A percentile compares a stretch with the other conserved stretches of the same genome.
phyloP scores from a whole-genome alignment of 2,329 filamentous ascomycete genomes.

The Akanthomyces muscarius region DNA sequence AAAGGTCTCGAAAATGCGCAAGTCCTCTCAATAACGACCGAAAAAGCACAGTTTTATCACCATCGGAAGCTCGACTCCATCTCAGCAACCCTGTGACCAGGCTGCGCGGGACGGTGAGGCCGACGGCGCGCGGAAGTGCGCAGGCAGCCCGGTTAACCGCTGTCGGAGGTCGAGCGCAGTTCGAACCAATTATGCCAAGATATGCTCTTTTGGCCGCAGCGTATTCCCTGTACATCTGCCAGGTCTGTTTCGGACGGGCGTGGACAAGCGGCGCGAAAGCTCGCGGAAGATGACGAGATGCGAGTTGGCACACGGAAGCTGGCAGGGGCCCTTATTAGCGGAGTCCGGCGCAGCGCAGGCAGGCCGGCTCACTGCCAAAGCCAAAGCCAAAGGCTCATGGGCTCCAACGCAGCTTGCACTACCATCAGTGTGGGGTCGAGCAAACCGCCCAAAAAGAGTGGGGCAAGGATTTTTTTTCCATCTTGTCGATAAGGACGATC shows the following conservation, averaged over 20 bases:
- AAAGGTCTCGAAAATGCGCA: too few species aligned
- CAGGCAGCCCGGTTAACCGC: neutral
- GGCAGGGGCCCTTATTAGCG: slow-evolving; percentile 12
- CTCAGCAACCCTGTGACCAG: neutral
- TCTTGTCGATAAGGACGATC: slow-evolving; percentile 18
- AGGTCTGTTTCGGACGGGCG: neutral
- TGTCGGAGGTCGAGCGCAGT: neutral
- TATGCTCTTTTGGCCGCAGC: neutral
- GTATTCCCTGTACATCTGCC: neutral
- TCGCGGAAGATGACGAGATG: slow-evolving; percentile 5
- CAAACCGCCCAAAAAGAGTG: neutral
- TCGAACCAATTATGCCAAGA: neutral
- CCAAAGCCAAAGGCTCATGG: too few species aligned
- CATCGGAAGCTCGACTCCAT: slow-evolving; percentile 6
- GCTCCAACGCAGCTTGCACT: neutral
- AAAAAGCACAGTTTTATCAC: slow-evolving; percentile 4
- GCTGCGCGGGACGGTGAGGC: slow-evolving; percentile 2
- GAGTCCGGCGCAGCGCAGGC: neutral
- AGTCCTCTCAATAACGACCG: neutral
- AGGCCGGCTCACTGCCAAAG: neutral
- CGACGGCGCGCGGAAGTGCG: neutral
- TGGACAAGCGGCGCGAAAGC: neutral
- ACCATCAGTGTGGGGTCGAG: slow-evolving; percentile 3
- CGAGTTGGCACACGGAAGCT: neutral
- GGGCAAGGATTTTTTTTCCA: slow-evolving; percentile 16